Evolutionary conservation across 768 basidiomycete genomes (phyloP).

Genomic region (Mycena capillaripes): DNA sequence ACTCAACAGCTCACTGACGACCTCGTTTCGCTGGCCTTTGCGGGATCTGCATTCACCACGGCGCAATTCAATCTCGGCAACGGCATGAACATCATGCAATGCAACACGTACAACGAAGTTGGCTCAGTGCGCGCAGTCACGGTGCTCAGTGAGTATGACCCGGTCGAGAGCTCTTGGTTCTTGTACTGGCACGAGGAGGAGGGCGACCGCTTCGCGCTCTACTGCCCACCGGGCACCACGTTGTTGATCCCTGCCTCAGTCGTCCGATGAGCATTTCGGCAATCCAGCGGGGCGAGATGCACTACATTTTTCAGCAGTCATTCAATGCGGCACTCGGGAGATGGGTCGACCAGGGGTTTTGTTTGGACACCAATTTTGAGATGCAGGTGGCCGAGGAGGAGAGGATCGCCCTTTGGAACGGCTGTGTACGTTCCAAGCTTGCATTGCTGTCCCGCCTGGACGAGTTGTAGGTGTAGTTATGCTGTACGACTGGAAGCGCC

Average conservation of each 20-base stretch:
- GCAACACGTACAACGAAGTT: neutral
- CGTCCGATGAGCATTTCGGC: neutral
- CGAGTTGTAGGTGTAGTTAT: too few species aligned
- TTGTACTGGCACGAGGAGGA: neutral
- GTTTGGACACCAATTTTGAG: neutral
- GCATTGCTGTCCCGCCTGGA: neutral
- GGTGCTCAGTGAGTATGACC: neutral
- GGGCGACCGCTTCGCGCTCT: neutral
- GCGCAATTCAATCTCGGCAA: neutral
- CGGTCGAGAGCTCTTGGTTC: neutral
- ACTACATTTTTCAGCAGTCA: neutral
- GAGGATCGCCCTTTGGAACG: neutral
- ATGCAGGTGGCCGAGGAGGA: neutral
- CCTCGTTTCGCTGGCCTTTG: neutral
- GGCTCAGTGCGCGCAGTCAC: neutral
- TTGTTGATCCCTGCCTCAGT: neutral
- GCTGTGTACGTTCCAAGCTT: neutral
- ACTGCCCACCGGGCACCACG: neutral
- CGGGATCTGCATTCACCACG: neutral
- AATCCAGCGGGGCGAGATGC: neutral
- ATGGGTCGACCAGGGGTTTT: neutral
- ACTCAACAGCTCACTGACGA: neutral
- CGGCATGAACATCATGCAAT: neutral
- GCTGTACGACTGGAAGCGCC: too few species aligned
- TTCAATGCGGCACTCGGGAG: neutral